Percentiles rank a stretch among this genome's conserved stretches.
phyloP scores from a whole-genome alignment of 2,329 filamentous ascomycete genomes.

The Colletotrichum kahawae region DNA sequence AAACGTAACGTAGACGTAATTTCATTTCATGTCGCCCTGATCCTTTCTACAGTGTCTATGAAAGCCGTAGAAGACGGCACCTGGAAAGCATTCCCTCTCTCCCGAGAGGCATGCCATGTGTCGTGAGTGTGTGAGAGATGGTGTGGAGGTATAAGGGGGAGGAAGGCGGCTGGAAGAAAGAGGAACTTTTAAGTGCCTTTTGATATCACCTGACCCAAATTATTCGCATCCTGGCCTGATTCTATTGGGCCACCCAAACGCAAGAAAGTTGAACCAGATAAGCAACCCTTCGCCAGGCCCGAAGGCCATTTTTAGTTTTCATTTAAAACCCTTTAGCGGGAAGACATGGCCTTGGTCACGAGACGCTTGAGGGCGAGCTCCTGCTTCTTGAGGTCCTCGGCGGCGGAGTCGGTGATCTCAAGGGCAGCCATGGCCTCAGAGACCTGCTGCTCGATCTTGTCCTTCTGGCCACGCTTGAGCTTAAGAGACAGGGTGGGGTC shows the following conservation, averaged over 20 bases:
- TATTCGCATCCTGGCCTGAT: slow-evolving; percentile 23
- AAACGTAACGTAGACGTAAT: slow-evolving; percentile 22
- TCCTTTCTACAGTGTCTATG: slow-evolving; percentile 26
- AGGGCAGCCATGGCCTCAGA: slow-evolving; percentile 98
- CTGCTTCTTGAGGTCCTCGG: slow-evolving; percentile 99
- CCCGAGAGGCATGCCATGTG: slow-evolving; percentile 18
- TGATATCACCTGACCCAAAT: slow-evolving; percentile 24
- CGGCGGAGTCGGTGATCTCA: slow-evolving; percentile 88
- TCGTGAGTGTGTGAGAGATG: slow-evolving; percentile 17
- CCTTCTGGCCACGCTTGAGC: slow-evolving; percentile 98
- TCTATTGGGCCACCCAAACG: slow-evolving; percentile 21
- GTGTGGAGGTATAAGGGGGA: slow-evolving; percentile 18
- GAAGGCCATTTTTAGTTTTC: not conserved
- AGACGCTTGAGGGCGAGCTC: slow-evolving; percentile 97
- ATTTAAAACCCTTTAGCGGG: slow-evolving; percentile 65
- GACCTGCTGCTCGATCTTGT: slow-evolving; percentile 98
- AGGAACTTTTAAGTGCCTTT: slow-evolving; percentile 25
- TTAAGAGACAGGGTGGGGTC: slow-evolving; percentile 96
- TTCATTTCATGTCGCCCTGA: slow-evolving; percentile 26
- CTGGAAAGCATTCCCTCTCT: slow-evolving; percentile 18
- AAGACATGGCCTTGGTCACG: slow-evolving; percentile 98
- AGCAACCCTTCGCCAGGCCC: not conserved
- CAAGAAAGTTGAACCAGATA: slow-evolving; percentile 22
- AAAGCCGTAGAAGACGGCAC: slow-evolving; percentile 22
- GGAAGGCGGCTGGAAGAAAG: slow-evolving; percentile 20